phyloP scores from a whole-genome alignment of 148 eudicot species.

The Cornus controversa region DNA sequence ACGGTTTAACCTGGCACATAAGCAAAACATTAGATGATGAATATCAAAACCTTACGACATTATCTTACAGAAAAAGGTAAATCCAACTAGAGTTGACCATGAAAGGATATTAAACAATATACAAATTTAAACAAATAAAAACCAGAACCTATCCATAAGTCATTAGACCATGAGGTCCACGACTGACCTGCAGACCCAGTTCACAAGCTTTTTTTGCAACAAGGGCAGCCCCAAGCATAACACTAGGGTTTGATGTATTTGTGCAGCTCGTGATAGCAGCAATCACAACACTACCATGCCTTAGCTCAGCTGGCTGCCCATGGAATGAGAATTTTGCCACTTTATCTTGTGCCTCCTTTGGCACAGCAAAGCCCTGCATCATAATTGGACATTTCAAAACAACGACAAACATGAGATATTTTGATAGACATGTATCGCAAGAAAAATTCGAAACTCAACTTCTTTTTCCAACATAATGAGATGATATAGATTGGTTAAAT shows the following conservation, averaged over 20 bases:
- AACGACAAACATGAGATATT: not conserved
- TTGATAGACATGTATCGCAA: too few species aligned
- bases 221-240: conserved; percentile 66
- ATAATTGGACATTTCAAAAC: conserved; percentile 6
- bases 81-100: not conserved
- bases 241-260: conserved; percentile 70
- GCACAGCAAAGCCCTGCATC: conserved; percentile 61
- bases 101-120: not conserved
- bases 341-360: conserved; percentile 58
- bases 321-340: conserved; percentile 59
- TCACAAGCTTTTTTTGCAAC: conserved; percentile 64
- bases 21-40: not conserved
- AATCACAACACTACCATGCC: conserved; percentile 69
- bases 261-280: conserved; percentile 77
- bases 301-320: conserved; percentile 65
- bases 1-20: conserved; percentile 55
- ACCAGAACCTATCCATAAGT: conserved; percentile 1
- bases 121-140: not conserved
- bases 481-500: not conserved
- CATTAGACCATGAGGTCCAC: conserved; percentile 2
- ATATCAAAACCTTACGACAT: not conserved
- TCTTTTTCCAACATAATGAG: too few species aligned
- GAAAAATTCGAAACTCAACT: too few species aligned
- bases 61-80: not conserved
- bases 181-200: conserved; percentile 51